phyloP scores from a whole-genome alignment of 805 yeast species.

The Ogataea philodendri region DNA sequence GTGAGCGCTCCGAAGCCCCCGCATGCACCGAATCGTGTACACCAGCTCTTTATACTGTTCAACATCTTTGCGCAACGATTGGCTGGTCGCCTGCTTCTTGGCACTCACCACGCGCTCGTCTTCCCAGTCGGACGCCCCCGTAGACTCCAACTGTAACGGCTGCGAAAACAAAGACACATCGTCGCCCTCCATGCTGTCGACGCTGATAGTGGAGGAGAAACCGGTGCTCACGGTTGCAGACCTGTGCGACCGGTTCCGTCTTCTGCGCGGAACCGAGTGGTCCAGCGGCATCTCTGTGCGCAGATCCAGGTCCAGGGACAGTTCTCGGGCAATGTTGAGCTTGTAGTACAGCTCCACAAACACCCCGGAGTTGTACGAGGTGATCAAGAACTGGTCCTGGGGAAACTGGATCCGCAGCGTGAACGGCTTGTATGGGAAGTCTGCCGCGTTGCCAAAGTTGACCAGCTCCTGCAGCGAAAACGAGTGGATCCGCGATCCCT shows the following conservation, averaged over 20 bases:
- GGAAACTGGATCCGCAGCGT: conserved; percentile 32
- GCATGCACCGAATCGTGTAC: conserved; percentile 30
- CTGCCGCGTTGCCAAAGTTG: conserved; percentile 34
- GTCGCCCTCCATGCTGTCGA: conserved; percentile 8
- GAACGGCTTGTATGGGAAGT: conserved; percentile 30
- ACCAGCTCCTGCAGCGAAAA: conserved; percentile 33
- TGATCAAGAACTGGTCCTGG: conserved; percentile 27
- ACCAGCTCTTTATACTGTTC: conserved; percentile 28
- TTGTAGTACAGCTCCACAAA: conserved; percentile 33
- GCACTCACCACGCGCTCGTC: neutral
- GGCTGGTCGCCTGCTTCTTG: neutral
- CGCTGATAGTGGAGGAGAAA: conserved; percentile 7
- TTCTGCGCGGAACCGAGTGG: conserved; percentile 32
- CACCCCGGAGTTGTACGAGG: conserved; percentile 28
- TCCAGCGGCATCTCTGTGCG: conserved; percentile 28
- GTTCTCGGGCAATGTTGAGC: conserved; percentile 32
- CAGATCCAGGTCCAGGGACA: conserved; percentile 33
- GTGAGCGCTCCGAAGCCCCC: conserved; percentile 17
- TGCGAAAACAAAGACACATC: conserved; percentile 12
- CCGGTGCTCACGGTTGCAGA: conserved; percentile 10
- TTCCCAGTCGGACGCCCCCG: conserved; percentile 5
- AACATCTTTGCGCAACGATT: conserved; percentile 8
- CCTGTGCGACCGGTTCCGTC: conserved; percentile 8
- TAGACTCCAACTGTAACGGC: conserved; percentile 1
- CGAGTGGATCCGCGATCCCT: conserved; percentile 13